Base-by-base conservation (phyloP, 257 asterid species). In the Plectranthus barbatus region DNA sequence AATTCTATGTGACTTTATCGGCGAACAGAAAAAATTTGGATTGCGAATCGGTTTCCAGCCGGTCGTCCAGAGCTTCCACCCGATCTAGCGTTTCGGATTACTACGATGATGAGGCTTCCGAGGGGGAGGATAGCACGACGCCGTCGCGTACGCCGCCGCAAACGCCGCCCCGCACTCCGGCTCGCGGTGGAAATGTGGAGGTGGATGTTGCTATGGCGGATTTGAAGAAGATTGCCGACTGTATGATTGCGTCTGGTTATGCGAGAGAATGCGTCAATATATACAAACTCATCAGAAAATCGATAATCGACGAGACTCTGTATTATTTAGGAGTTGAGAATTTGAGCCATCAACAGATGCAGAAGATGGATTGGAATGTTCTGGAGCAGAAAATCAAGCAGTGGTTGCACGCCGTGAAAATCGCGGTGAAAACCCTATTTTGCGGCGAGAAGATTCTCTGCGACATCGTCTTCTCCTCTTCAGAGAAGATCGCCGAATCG, bases 291-390 rank as follows among this genome's bases (percentile, higher is more conserved):
- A 68, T 78, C 39, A 69, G 98, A 9, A 82, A 74, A 69, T 91
- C 98, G 31, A 77, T 88, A 0, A 64, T 88, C n/a, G 98, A 88
- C 17, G 98, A 91, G 79, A 57, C 87, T n/a, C 8, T 91, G 54
- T 84, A 88, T 54, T 71, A 77, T 51, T 60, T 91, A 11, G 95
- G 94, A 31, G 79, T 91, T 17, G 88, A 88, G 40, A 84, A 84
- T 40, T 40, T 77, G 51, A 81, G 60, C 52, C 53, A 24, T 2
- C 69, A 86, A 4, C 90, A 88, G 70, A 69, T 91, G 71, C 95
- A 80, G 69, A 91, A 88, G 45, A 73, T 84, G 83, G 91, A 81
- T 1, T 91, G 98, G 98, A 72, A 75, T 1, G 48, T 58, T 29
- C 51, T 86, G 19, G 96, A 87, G 37, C 41, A 18, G n/a, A 87